These are phyloP conservation scores for Cercis canadensis DNA, from an alignment of 306 rosid genomes.

Conservation along the genomic window DNA sequence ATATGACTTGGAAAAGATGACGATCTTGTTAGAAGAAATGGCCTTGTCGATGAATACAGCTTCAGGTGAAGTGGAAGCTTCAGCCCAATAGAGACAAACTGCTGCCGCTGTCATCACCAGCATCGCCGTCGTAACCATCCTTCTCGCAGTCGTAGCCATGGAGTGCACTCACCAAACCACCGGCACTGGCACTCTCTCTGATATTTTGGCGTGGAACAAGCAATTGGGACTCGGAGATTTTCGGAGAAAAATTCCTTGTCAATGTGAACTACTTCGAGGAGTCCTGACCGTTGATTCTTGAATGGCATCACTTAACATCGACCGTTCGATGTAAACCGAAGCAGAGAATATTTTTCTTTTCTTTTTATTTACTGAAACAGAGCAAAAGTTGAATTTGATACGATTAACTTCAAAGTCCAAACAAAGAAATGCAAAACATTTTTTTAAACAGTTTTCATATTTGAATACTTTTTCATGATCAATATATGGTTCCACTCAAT, in stretches of 20 bases:
- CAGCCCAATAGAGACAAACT: conserved; percentile 37
- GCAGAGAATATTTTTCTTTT: no score
- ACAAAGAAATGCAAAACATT: no score
- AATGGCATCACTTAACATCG: no score
- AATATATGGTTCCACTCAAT: no score
- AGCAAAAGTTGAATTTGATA: no score
- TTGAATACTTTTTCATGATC: no score
- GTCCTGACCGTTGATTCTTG: no score
- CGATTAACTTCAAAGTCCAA: no score
- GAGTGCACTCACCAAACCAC: conserved; percentile 24
- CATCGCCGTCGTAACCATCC: conserved; percentile 30
- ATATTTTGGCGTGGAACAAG: background rate
- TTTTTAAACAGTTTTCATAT: no score
- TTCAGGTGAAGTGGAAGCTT: conserved; percentile 48
- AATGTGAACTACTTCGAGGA: background rate
- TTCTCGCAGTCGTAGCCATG: conserved; percentile 41
- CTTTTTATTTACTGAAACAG: no score
- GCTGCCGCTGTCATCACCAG: conserved; percentile 39
- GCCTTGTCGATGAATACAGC: conserved; percentile 74
- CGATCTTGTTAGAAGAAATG: conserved; percentile 73
- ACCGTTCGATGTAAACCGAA: no score
- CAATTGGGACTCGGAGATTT: no score
- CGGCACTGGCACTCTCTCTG: background rate
- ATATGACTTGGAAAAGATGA: conserved; percentile 92
- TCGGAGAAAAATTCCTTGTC: background rate